Evolutionary conservation across 2,329 filamentous ascomycete species (phyloP), one percentile per base, ranked within the genome.

Genomic region (Neoarthrinium moseri): DNA sequence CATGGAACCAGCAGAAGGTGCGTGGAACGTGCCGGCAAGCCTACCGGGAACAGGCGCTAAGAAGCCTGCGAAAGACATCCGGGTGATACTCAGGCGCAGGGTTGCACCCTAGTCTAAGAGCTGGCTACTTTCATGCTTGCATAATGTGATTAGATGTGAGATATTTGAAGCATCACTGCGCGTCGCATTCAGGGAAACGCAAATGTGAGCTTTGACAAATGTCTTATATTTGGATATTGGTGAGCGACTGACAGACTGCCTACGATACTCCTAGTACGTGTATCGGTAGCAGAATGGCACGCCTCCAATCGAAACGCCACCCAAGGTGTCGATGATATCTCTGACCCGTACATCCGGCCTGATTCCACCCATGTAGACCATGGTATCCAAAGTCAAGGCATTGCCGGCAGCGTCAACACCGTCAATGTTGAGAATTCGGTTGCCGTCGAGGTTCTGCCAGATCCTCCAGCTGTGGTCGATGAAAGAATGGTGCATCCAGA

Each of bases 401-500:
- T 13, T 44, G n/a, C 42, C 33, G 8, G 5, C 36, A 13, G 32
- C 20, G 21, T 44, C 42, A 5, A 37, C 42, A 10, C 42, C 42
- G 23, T 27, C 23, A 13, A 36, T 41, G 15, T 17, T 26, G 12
- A n/a, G n/a, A 13, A 37, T 20, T n/a, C 47, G 38, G 22, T 13
- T 34, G 6, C 33, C 15, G 44, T 46, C 44, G 11, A 18, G 18
- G 24, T 39, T 32, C 34, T 50, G 44, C 47, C 47, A 50, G 15
- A 22, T 18, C 17, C 22, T 15, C 23, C 20, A 50, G 6, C 27
- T 34, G 18, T 26, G 44, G 33, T 46, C 47, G 11, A 64, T 45
- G 54, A 56, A 64, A 24, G 57, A 27, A 49, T 65, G 62, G 54
- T 64, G 62, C 57, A 65, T 56, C 57, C 62, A 64, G 56, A 65